Evolutionary conservation across 352 stramenopile genomes (phyloP), one percentile per base, ranked within the genome.

Genomic region (Pilasporangium apinafurcum): DNA sequence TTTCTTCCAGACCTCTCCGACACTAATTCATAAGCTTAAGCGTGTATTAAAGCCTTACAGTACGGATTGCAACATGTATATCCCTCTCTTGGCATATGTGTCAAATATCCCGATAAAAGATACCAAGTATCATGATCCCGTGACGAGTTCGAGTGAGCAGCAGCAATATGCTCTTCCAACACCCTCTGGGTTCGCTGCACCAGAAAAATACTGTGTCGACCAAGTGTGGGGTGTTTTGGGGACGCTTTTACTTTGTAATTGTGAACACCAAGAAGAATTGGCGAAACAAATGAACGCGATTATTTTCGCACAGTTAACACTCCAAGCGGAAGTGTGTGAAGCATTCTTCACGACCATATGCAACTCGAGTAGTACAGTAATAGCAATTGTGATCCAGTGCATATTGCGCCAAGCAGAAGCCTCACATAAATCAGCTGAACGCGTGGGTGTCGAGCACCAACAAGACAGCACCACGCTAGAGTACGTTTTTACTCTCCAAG

Each of bases 211-310:
- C 2, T 82, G 51, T 30, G 37, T 80, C n/a, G 60, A 83, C 28
- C 47, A 77, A 38, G 62, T 83, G 0, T 88, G 79, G 79, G 72
- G 84, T 31, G 36, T 92, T 7, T 53, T 92, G 2, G 79, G 76
- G 20, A 51, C 59, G 4, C 29, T 86, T 22, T 42, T 89, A 12
- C n/a, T 68, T 21, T 48, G 59, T 9, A 89, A 86, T 34, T 80
- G 62, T 41, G n/a, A 49, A 9, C 14, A 54, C 1, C 10, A 27
- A 6, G 35, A 46, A n/a, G 45, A 62, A 3, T n/a, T 39, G 3
- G 65, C 65, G 18, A 70, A 37, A 13, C 31, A 53, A 27, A 49
- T 78, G 10, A 76, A 56, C 7, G 49, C 71, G 14, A 53, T 68
- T 1, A 64, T 89, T 9, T 14, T 89, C 6, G 56, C 39, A 2